phyloP scores from a whole-genome alignment of 176 grass and related monocot genomes.

The Luzula sylvatica region DNA sequence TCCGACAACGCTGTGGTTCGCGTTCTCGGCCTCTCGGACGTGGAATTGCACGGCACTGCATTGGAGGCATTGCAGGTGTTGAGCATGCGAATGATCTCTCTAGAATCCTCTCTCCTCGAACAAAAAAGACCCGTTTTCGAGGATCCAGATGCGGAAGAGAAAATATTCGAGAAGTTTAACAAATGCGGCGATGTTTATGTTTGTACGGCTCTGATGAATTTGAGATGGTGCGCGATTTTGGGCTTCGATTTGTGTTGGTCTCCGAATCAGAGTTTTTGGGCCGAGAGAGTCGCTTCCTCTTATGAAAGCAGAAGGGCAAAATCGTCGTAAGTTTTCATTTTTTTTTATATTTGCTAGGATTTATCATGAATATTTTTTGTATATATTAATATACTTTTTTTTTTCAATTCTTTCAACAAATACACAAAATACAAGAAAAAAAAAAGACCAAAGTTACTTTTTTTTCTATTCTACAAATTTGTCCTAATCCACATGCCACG shows the following conservation, averaged over 20 bases:
- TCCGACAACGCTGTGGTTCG: conserved; percentile 43
- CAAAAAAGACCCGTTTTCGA: conserved; percentile 41
- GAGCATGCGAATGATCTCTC: conserved; percentile 65
- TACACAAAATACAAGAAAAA: too few species aligned
- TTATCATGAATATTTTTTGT: too few species aligned
- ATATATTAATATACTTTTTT: too few species aligned
- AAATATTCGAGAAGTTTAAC: conserved; percentile 43
- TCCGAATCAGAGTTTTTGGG: conserved; percentile 65
- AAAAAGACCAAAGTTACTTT: too few species aligned
- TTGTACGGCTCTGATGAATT: conserved; percentile 48
- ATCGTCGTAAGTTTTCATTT: not conserved
- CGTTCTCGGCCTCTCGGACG: conserved; percentile 52
- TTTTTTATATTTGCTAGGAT: too few species aligned
- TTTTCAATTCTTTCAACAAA: too few species aligned
- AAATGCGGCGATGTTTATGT: conserved; percentile 39
- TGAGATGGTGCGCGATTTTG: conserved; percentile 57
- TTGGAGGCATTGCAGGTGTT: conserved; percentile 69
- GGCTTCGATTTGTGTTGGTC: conserved; percentile 65
- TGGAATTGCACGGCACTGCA: conserved; percentile 44
- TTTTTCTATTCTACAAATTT: too few species aligned
- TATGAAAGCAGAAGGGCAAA: conserved; percentile 32
- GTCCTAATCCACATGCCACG: too few species aligned
- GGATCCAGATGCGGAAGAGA: conserved; percentile 44
- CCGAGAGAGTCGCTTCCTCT: conserved; percentile 43
- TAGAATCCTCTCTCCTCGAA: conserved; percentile 29